Evolutionary conservation across 495 filamentous ascomycete genomes (phyloP).

Genomic region (Aspergillus steynii): DNA sequence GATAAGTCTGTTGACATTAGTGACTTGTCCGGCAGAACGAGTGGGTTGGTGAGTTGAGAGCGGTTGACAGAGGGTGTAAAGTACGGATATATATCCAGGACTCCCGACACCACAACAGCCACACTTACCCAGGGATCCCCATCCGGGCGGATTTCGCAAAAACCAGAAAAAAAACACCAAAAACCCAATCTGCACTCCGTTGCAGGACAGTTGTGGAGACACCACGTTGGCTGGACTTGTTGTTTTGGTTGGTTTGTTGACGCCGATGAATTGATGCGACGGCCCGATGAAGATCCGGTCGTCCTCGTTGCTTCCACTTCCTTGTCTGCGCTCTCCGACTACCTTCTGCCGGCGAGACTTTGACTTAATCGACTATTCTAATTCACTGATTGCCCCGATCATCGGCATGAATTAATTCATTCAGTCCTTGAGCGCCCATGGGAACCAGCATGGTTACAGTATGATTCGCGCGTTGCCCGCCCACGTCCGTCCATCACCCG

Average conservation of each 20-base stretch:
- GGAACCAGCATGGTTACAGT: background rate
- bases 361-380: background rate
- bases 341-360: background rate
- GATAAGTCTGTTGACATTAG: constrained; percentile 63
- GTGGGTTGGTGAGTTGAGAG: background rate
- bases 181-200: background rate
- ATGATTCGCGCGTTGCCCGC: background rate
- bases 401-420: constrained; percentile 2
- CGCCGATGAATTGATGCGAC: constrained; percentile 33
- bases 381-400: background rate
- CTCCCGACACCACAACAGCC: background rate
- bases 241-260: constrained; percentile 29
- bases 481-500: constrained; percentile 9
- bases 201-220: background rate
- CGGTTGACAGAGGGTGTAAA: background rate
- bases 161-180: constrained; percentile 12
- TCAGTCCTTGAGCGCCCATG: background rate
- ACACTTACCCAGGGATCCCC: constrained; percentile 50
- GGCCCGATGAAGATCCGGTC: constrained; percentile 48
- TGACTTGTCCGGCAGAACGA: constrained; percentile 18
- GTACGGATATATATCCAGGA: constrained; percentile 24
- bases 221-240: constrained; percentile 1
- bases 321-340: background rate
- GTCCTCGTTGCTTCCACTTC: background rate
- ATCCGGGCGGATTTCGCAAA: constrained; percentile 22